phyloP scores from a whole-genome alignment of 306 rosid genomes.

The Medicago lupulina region DNA sequence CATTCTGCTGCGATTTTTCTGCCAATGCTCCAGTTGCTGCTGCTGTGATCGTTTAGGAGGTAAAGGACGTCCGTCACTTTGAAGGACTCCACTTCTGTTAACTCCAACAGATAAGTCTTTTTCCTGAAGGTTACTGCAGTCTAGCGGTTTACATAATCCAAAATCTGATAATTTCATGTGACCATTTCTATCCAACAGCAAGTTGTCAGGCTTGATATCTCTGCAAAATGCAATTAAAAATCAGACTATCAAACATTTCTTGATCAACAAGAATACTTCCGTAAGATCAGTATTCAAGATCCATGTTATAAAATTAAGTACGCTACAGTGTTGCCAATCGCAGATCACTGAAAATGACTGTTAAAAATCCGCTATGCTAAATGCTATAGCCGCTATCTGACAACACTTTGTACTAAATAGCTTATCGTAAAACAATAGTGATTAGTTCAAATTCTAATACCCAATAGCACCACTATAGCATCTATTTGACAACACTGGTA shows the following conservation, averaged over 20 bases:
- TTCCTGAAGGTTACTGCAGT: conserved; percentile 83
- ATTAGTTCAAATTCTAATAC: background rate
- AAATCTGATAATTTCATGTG: conserved; percentile 92
- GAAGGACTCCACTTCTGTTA: conserved; percentile 91
- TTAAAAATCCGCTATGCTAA: background rate
- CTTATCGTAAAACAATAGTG: too few relatives aligned
- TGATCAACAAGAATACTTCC: conserved; percentile 33
- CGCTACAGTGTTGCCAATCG: background rate
- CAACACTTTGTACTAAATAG: background rate
- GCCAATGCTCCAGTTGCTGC: conserved; percentile 85
- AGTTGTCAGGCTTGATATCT: conserved; percentile 94
- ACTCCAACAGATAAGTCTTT: conserved; percentile 79
- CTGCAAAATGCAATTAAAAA: conserved; percentile 49
- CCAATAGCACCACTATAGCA: background rate
- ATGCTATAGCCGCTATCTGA: background rate
- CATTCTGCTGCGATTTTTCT: conserved; percentile 81
- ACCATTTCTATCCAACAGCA: conserved; percentile 77
- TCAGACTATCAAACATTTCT: conserved; percentile 35
- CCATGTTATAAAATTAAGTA: conserved; percentile 18
- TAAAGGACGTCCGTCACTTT: conserved; percentile 72
- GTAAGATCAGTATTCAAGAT: conserved; percentile 11
- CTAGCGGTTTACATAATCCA: conserved; percentile 88
- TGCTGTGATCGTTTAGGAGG: conserved; percentile 69
- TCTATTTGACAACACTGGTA: background rate
- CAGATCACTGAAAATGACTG: background rate